A percentile compares a stretch with the other conserved stretches of the same genome.
These are phyloP conservation scores for Lichtheimia corymbifera DNA, from an alignment of 371 early-diverging fungal species.

Conservation along the genomic window DNA sequence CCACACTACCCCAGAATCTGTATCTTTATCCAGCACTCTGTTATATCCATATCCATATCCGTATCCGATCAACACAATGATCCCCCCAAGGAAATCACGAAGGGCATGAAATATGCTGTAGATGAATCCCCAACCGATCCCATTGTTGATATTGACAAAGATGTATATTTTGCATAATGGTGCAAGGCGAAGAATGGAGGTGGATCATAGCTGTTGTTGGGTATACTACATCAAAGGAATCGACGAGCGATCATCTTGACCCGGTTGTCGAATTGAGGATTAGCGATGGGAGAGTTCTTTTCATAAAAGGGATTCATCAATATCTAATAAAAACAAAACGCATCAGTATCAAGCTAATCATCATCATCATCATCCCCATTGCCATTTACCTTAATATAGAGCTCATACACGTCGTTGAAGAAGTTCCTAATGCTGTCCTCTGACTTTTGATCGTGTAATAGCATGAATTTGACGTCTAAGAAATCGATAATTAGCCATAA, in stretches of 20 bases:
- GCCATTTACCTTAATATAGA: slow-evolving; percentile 82
- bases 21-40: too few relatives aligned
- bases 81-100: too few relatives aligned
- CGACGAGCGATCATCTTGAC: slow-evolving; percentile 78
- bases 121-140: too few relatives aligned
- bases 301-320: slow-evolving; percentile 92
- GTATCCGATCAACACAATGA: too few relatives aligned
- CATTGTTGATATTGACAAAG: too few relatives aligned
- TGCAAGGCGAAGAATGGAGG: too few relatives aligned
- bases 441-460: slow-evolving; percentile 88
- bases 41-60: too few relatives aligned
- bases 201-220: too few relatives aligned
- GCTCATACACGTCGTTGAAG: slow-evolving; percentile 89
- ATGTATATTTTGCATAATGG: too few relatives aligned
- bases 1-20: too few relatives aligned
- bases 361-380: neutral
- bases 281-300: slow-evolving; percentile 77
- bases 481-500: neutral
- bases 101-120: too few relatives aligned
- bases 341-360: neutral
- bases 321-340: slow-evolving; percentile 41
- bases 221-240: slow-evolving; percentile 56
- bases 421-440: slow-evolving; percentile 90
- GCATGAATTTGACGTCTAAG: slow-evolving; percentile 82
- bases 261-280: slow-evolving; percentile 80